phyloP scores from a whole-genome alignment of 2,329 filamentous ascomycete genomes.

The Cadophora sp. region DNA sequence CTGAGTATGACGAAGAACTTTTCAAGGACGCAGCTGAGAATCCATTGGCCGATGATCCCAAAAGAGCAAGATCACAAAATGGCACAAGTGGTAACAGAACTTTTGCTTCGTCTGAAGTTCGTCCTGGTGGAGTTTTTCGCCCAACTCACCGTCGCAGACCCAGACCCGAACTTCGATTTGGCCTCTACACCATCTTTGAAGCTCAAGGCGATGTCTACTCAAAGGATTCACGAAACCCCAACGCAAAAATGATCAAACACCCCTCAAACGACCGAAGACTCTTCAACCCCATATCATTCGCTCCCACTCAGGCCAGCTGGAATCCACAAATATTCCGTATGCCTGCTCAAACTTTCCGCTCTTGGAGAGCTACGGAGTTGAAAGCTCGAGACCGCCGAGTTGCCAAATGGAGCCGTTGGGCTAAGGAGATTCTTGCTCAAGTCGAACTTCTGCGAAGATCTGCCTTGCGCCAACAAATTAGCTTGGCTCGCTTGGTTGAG shows the following conservation, averaged over 20 bases:
- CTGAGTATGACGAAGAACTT: neutral
- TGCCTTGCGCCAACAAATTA: neutral
- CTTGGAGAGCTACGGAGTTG: conserved; percentile 1
- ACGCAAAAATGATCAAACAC: neutral
- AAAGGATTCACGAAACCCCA: neutral
- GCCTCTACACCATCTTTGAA: conserved; percentile 3
- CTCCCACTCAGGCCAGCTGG: neutral
- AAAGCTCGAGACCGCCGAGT: neutral
- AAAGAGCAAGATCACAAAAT: no score
- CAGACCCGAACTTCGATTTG: neutral
- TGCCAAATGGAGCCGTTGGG: neutral
- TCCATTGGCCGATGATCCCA: neutral
- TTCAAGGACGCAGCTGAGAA: neutral
- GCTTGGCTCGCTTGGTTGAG: neutral
- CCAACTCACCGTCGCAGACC: neutral
- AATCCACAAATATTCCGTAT: neutral
- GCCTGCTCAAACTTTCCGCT: neutral
- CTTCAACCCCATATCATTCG: neutral
- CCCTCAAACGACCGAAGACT: neutral
- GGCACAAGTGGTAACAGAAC: no score
- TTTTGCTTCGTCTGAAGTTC: no score
- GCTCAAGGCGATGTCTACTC: neutral
- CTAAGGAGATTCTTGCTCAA: neutral
- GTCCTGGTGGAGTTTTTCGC: no score
- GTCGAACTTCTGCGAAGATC: neutral